These are phyloP conservation scores for Harringtonia aguacate DNA, from an alignment of 2,329 filamentous ascomycete species.

Conservation along the genomic window DNA sequence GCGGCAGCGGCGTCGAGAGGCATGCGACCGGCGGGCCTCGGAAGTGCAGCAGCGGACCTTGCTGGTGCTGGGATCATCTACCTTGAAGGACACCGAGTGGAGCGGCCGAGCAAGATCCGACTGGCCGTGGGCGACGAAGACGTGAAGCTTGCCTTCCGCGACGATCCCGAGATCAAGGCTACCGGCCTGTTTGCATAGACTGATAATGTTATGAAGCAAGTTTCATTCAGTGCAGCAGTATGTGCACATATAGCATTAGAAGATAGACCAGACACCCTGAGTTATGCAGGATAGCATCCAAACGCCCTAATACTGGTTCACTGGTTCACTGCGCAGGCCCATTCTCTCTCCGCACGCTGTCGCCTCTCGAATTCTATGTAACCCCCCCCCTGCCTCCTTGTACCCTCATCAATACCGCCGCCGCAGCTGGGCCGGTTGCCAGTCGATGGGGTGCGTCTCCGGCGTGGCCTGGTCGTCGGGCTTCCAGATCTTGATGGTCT, in stretches of 20 bases:
- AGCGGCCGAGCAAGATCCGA: constrained; percentile 78
- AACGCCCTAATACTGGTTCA: too few species aligned
- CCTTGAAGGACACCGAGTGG: constrained; percentile 68
- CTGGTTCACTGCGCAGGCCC: too few species aligned
- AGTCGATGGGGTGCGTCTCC: constrained; percentile 83
- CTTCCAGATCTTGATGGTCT: constrained; percentile 98
- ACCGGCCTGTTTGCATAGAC: constrained; percentile 47
- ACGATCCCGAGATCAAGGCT: constrained; percentile 77
- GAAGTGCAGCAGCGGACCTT: constrained; percentile 65
- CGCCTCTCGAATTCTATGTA: too few species aligned
- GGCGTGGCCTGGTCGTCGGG: constrained; percentile 83
- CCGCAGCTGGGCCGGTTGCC: constrained; percentile 72
- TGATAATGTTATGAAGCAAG: not conserved
- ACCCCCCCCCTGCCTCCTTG: too few species aligned
- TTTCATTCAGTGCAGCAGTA: too few species aligned
- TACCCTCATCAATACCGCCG: constrained; percentile 77
- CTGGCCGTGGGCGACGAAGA: constrained; percentile 86
- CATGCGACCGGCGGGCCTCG: constrained; percentile 19
- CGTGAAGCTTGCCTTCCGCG: constrained; percentile 74
- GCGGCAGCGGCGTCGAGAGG: constrained; percentile 11
- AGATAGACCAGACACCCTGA: too few species aligned
- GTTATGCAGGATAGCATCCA: too few species aligned
- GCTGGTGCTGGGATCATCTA: constrained; percentile 82
- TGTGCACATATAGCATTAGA: too few species aligned
- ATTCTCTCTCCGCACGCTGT: too few species aligned